Evolutionary conservation across 2,329 filamentous ascomycete species (phyloP), one percentile per base, ranked within the genome.

Genomic region (Nakataea oryzae): DNA sequence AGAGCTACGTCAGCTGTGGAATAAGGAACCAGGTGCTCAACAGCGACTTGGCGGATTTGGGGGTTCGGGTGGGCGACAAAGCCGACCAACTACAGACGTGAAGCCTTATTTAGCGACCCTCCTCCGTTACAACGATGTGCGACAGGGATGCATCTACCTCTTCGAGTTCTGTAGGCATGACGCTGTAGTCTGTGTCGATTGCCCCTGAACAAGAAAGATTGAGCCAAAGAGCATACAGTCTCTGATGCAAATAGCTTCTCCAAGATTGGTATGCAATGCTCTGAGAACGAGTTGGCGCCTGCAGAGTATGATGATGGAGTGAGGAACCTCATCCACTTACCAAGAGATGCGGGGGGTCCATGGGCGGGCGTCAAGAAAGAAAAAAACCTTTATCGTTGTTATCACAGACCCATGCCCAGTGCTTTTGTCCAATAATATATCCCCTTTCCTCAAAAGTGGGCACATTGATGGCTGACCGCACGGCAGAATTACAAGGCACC

Each of bases 41-140:
- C 86, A 59, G 93, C 93, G 67, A 93, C 82, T 73, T 91, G 86
- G 68, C 95, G 86, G 66, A 97, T 91, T 73, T 96, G 90, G 55
- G 91, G 91, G 73, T 96, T 96, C 64, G 90, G 90, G 76, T 96
- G 89, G 74, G 90, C 89, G 64, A 97, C 89, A 76, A 97, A 97
- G 73, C 92, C 91, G 65, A 97, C 91, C 61, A 96, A 86, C 91
- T 96, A 68, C 58, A 54, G 62, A 28, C 30, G 59, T 11, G 24
- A 24, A 30, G 61, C 54, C 60, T 61, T 64, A 34, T 34, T 50
- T 54, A 59, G 41, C 21, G 41, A n/a, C 21, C 41, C 41, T n/a
- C 41, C 17, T n/a, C 41, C 17, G 21, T 50, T 50, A n/a, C 41
- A 50, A 9, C 21, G 6, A 50, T 17, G 6, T 50, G 41, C 7